Base-by-base conservation (phyloP, 2,329 filamentous ascomycete genomes). In the Aspergillus luchuensis region DNA sequence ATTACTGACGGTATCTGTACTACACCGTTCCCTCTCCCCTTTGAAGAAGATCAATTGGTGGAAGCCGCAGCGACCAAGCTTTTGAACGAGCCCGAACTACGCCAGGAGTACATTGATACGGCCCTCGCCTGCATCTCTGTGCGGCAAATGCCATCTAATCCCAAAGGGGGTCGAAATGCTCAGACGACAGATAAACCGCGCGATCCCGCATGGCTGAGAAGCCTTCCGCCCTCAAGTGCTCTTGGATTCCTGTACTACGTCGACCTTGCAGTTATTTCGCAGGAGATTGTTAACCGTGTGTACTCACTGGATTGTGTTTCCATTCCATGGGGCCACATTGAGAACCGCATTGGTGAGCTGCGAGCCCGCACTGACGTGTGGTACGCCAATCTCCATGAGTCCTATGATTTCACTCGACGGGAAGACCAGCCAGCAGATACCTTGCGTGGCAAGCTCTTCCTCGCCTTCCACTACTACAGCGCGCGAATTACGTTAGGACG, bases 381-480 rank as follows among this genome's bases (percentile, higher is more conserved):
- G 78, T 72, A 71, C 56, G 64, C 67, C 15, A 74, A 70, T 49
- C 65, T 80, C 17, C 78, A 77, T 17, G 58, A 68, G 15, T 58
- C 65, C 2, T 77, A 77, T 60, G 73, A 77, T 54, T 80, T 79
- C 62, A 69, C 67, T 11, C 66, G 68, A 45, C 69, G 71, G 25
- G 72, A 75, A 15, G 73, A 75, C 10, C 67, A 67, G 15, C 66
- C 67, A 8, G 57, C 70, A 1, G 71, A 74, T 21, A 63, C 73
- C 17, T 70, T 79, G 17, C 74, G 78, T 48, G 67, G 65, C 52
- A 79, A 79, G 50, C 67, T 80, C 51, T 71, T 71, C 23, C 67
- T 81, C 17, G 79, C 76, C 3, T 77, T 81, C 53, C 72, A 76
- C 52, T 81, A 77, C 67, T 78, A 80, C 60, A 79, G 79, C 57